These are phyloP conservation scores for Candida nonsorbophila DNA, from an alignment of 805 yeast genomes.

Conservation along the genomic window DNA sequence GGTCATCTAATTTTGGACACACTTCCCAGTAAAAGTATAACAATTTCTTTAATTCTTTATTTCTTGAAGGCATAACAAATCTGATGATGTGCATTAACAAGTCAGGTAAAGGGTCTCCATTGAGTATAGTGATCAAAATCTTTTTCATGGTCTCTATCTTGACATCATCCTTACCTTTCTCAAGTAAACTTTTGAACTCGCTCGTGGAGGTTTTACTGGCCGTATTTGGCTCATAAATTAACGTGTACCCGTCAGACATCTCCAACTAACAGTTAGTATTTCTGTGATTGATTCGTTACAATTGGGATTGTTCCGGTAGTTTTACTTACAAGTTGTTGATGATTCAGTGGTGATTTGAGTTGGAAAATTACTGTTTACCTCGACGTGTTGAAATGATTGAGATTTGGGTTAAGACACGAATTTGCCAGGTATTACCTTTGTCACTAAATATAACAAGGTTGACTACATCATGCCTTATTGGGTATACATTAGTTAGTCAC, in stretches of 20 bases:
- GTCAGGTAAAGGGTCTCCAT: conserved; percentile 90
- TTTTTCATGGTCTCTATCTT: conserved; percentile 88
- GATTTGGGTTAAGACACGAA: conserved; percentile 1
- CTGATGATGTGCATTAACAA: conserved; percentile 95
- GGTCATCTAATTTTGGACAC: conserved; percentile 82
- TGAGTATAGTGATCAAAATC: conserved; percentile 79
- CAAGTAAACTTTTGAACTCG: conserved; percentile 74
- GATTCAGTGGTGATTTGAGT: no score
- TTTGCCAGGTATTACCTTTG: no score
- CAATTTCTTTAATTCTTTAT: conserved; percentile 86
- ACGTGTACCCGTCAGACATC: conserved; percentile 56
- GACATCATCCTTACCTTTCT: conserved; percentile 83
- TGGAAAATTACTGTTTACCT: no score
- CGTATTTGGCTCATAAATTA: conserved; percentile 74
- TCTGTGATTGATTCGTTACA: no score
- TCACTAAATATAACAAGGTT: no score
- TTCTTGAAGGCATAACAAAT: conserved; percentile 92
- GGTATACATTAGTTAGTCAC: conserved; percentile 23
- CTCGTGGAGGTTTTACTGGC: conserved; percentile 56
- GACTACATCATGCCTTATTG: no score
- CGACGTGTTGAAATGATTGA: conserved; percentile 19
- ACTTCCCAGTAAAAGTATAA: conserved; percentile 97
- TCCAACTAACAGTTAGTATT: conserved; percentile 2
- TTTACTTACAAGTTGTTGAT: not conserved
- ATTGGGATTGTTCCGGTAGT: conserved; percentile 1